These are phyloP conservation scores for Leccinum incarnatum DNA, from an alignment of 768 basidiomycete genomes.

Conservation along the genomic window DNA sequence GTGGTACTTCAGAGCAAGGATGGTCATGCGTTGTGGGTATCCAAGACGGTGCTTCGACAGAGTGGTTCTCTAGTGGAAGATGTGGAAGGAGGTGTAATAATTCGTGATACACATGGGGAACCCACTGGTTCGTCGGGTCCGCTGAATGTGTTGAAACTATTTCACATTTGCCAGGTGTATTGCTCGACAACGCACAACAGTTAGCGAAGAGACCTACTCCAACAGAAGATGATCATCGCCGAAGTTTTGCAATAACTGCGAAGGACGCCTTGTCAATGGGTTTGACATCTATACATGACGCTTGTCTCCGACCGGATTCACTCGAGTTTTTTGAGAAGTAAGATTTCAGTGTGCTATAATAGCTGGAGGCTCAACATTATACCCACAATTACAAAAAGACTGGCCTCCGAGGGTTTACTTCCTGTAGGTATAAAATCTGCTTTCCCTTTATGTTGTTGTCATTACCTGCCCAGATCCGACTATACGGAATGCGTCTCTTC, in stretches of 20 bases:
- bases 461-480: conserved; percentile 52
- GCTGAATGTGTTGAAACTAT: conserved; percentile 4
- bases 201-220: conserved; percentile 61
- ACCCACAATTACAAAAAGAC: conserved; percentile 39
- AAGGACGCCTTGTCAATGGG: neutral
- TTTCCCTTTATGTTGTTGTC: neutral
- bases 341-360: neutral
- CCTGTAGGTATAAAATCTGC: conserved; percentile 45
- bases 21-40: conserved; percentile 88
- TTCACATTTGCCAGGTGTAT: conserved; percentile 47
- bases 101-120: conserved; percentile 60
- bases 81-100: conserved; percentile 79
- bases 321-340: neutral
- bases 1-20: conserved; percentile 84
- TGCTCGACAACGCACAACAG: conserved; percentile 86
- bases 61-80: conserved; percentile 63
- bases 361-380: conserved; percentile 32
- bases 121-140: conserved; percentile 58
- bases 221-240: conserved; percentile 60
- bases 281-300: neutral
- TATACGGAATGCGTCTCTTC: conserved; percentile 76
- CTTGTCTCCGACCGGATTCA: neutral
- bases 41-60: conserved; percentile 51
- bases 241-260: conserved; percentile 55
- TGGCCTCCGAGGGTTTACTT: conserved; percentile 55